These are phyloP conservation scores for Myriosclerotinia duriaeana DNA, from an alignment of 2,329 filamentous ascomycete species.

Conservation along the genomic window DNA sequence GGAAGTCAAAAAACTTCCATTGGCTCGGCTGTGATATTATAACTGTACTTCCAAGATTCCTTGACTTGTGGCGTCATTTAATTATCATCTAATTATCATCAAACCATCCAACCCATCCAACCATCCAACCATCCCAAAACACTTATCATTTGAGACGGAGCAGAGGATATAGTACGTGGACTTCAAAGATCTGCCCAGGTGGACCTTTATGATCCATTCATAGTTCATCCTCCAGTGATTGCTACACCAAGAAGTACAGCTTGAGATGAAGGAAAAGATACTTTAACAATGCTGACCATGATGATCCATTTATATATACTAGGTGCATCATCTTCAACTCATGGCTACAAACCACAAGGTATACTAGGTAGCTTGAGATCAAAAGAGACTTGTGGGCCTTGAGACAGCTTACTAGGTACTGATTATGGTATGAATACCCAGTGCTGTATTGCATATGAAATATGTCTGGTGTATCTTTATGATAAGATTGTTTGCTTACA, in stretches of 20 bases:
- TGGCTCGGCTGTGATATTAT: background rate
- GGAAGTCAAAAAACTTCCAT: background rate
- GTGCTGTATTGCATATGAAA: background rate
- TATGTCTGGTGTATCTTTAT: too few relatives aligned
- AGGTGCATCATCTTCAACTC: background rate
- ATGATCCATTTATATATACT: background rate
- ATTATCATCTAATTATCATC: background rate
- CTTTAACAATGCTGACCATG: background rate
- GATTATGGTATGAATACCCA: background rate
- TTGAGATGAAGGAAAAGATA: background rate
- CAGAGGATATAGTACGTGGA: background rate
- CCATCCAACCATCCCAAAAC: too few relatives aligned
- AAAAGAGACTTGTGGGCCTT: background rate
- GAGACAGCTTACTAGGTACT: background rate
- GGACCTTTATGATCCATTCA: background rate
- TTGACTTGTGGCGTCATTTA: background rate
- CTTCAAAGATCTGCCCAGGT: background rate
- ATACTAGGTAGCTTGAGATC: background rate
- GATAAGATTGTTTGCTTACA: too few relatives aligned
- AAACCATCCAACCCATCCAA: too few relatives aligned
- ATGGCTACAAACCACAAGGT: background rate
- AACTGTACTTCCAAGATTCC: background rate
- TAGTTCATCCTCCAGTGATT: background rate
- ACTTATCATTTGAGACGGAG: background rate
- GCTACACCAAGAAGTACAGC: too few relatives aligned